These are phyloP conservation scores for Juglanconis oblonga DNA, from an alignment of 2,329 filamentous ascomycete species.

Conservation along the genomic window DNA sequence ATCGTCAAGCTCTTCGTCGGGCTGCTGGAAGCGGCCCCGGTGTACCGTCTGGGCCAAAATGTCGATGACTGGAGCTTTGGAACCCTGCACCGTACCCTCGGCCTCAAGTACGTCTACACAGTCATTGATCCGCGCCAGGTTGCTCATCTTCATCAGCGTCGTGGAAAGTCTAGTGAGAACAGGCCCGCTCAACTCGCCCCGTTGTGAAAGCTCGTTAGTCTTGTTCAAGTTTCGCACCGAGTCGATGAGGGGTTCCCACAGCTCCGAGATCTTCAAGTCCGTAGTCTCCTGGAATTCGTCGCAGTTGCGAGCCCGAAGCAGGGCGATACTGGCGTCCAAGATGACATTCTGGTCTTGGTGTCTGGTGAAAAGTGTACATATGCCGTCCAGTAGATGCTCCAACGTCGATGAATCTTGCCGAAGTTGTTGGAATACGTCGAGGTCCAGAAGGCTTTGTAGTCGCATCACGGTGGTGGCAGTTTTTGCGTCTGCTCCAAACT, in stretches of 20 bases:
- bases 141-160: constrained; percentile 74
- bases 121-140: constrained; percentile 76
- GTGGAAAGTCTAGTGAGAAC: constrained; percentile 70
- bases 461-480: constrained; percentile 83
- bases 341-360: constrained; percentile 85
- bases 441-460: constrained; percentile 80
- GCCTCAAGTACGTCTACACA: constrained; percentile 73
- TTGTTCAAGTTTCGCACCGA: constrained; percentile 69
- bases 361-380: constrained; percentile 90
- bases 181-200: constrained; percentile 64
- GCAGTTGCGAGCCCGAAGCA: constrained; percentile 81
- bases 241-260: constrained; percentile 84
- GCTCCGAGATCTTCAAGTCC: constrained; percentile 71
- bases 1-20: constrained; percentile 68
- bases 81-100: constrained; percentile 45
- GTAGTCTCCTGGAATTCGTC: constrained; percentile 86
- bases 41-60: constrained; percentile 70
- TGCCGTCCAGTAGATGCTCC: constrained; percentile 78
- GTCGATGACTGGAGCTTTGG: constrained; percentile 55
- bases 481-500: constrained; percentile 85
- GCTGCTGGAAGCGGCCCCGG: constrained; percentile 67
- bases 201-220: constrained; percentile 67
- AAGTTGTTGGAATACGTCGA: constrained; percentile 84
- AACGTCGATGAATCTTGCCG: constrained; percentile 83
- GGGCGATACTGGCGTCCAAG: constrained; percentile 75